phyloP scores from a whole-genome alignment of 768 basidiomycete species.

The Pisolithus orientalis region DNA sequence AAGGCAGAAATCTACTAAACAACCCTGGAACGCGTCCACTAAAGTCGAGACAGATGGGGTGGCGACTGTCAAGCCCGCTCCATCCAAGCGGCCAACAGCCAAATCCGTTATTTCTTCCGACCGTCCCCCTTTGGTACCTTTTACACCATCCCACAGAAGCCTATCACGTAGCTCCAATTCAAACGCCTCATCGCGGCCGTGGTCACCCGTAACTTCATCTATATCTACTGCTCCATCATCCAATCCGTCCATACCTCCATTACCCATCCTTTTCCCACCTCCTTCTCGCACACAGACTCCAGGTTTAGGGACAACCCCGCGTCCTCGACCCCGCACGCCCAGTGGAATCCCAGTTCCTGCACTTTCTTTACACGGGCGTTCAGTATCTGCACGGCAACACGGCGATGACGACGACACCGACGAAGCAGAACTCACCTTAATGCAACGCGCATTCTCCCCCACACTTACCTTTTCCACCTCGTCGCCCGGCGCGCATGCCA shows the following conservation, averaged over 20 bases:
- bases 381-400: constrained; percentile 42
- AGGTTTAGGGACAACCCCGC: constrained; percentile 40
- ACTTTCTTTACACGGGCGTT: constrained; percentile 46
- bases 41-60: constrained; percentile 53
- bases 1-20: constrained; percentile 37
- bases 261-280: constrained; percentile 26
- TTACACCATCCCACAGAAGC: constrained; percentile 54
- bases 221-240: constrained; percentile 62
- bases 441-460: constrained; percentile 58
- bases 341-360: constrained; percentile 58
- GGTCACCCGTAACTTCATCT: constrained; percentile 72
- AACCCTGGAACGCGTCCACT: constrained; percentile 79
- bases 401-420: constrained; percentile 40
- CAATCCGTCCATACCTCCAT: constrained; percentile 32
- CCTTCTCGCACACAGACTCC: constrained; percentile 61
- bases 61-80: constrained; percentile 42
- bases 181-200: constrained; percentile 69
- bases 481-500: constrained; percentile 27
- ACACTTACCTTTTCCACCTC: constrained; percentile 47
- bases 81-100: constrained; percentile 42
- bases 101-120: constrained; percentile 41
- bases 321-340: constrained; percentile 73
- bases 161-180: constrained; percentile 57
- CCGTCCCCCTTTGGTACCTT: constrained; percentile 42
- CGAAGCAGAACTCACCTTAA: constrained; percentile 37